These are phyloP conservation scores for Laguncularia racemosa DNA, from an alignment of 345 rosid species.

Conservation along the genomic window DNA sequence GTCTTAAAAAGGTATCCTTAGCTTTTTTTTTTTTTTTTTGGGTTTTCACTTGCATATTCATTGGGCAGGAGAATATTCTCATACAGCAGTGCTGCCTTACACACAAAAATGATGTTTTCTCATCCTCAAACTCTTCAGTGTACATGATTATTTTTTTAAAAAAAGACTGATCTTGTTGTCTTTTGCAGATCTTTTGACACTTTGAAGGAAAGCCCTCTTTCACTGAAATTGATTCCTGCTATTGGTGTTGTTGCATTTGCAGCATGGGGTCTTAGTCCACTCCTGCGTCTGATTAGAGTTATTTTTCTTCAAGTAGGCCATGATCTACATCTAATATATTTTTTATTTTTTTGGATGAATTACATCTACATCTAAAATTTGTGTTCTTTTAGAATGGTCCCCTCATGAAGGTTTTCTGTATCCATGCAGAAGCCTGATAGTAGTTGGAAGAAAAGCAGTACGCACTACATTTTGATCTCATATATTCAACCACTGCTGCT, in stretches of 20 bases:
- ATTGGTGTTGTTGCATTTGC: constrained; percentile 71
- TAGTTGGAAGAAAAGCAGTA: constrained; percentile 59
- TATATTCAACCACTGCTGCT: constrained; percentile 84
- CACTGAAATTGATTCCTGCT: constrained; percentile 58
- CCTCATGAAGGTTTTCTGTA: neutral
- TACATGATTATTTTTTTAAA: no score
- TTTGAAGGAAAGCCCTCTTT: constrained; percentile 40
- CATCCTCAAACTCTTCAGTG: no score
- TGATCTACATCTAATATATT: no score
- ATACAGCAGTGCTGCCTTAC: no score
- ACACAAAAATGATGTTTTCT: no score
- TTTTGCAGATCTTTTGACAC: constrained; percentile 48
- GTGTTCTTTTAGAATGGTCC: neutral
- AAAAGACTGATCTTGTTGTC: no score
- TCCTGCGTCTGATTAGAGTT: constrained; percentile 46
- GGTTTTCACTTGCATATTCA: no score
- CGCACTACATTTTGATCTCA: constrained; percentile 47
- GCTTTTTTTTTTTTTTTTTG: no score
- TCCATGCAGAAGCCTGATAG: constrained; percentile 48
- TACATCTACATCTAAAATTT: no score
- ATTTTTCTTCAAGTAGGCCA: constrained; percentile 19
- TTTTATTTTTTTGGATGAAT: no score
- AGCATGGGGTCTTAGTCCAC: constrained; percentile 77
- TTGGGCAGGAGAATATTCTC: no score
- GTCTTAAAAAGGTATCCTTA: no score